Evolutionary conservation across 179 eudicot genomes (phyloP).

Genomic region (Actinidia arguta): DNA sequence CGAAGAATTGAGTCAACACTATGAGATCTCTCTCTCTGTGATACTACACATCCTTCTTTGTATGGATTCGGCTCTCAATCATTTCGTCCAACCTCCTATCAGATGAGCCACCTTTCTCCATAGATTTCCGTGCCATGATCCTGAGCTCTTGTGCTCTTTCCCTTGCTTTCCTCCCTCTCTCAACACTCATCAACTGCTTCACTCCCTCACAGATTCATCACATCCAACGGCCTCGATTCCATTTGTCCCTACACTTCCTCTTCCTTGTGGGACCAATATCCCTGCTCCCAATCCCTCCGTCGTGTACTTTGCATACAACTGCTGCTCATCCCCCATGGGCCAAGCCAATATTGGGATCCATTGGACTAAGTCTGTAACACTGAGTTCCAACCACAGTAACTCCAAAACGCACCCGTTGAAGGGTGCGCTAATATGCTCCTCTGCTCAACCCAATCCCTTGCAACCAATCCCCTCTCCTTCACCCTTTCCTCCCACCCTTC

Average conservation of each 20-base stretch:
- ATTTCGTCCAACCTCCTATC: background rate
- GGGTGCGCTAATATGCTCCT: conserved; percentile 28
- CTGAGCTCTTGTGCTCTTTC: conserved; percentile 26
- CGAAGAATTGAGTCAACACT: no score
- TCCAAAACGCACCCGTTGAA: conserved; percentile 31
- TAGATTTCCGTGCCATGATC: conserved; percentile 23
- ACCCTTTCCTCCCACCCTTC: conserved; percentile 29
- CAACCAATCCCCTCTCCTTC: conserved; percentile 27
- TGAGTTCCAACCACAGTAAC: conserved; percentile 35
- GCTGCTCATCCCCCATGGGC: conserved; percentile 35
- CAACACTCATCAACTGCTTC: conserved; percentile 31
- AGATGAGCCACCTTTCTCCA: conserved; percentile 32
- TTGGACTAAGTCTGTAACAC: conserved; percentile 28
- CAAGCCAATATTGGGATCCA: conserved; percentile 26
- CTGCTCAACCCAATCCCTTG: conserved; percentile 37
- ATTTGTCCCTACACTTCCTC: background rate
- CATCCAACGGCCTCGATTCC: background rate
- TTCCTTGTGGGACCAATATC: background rate
- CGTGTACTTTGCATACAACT: conserved; percentile 24
- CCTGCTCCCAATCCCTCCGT: conserved; percentile 30
- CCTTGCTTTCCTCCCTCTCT: conserved; percentile 23
- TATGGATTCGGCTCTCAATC: background rate
- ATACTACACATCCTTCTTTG: background rate
- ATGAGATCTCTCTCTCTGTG: no score
- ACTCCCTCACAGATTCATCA: conserved; percentile 24